A percentile compares a stretch with the other conserved stretches of the same genome.
phyloP scores from a whole-genome alignment of 768 basidiomycete genomes.

The Holtermanniella nyarrowii region DNA sequence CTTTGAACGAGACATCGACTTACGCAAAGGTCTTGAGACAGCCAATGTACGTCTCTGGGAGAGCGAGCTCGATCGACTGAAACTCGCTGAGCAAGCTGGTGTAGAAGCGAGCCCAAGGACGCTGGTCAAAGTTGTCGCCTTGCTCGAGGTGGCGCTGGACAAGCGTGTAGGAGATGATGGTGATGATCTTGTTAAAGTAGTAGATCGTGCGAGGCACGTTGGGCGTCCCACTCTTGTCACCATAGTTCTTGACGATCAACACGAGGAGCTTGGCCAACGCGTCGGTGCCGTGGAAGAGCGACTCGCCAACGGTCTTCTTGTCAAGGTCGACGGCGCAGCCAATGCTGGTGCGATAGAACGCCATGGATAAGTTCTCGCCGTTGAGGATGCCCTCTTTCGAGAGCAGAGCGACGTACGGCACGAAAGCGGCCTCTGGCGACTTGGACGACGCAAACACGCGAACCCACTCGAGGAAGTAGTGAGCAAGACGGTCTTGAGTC shows the following conservation, averaged over 20 bases:
- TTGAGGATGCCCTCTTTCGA: conserved; percentile 95
- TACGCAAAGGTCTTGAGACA: conserved; percentile 74
- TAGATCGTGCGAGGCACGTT: conserved; percentile 92
- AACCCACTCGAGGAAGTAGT: conserved; percentile 63
- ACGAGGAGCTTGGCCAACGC: conserved; percentile 90
- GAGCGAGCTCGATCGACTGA: conserved; percentile 68
- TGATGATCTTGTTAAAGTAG: conserved; percentile 91
- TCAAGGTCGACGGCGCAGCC: conserved; percentile 88
- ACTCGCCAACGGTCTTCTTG: conserved; percentile 41
- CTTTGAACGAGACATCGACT: conserved; percentile 11
- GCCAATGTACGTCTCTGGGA: conserved; percentile 75
- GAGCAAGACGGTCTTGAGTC: conserved; percentile 40
- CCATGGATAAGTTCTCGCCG: conserved; percentile 87
- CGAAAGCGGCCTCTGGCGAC: conserved; percentile 80
- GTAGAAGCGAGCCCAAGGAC: conserved; percentile 98
- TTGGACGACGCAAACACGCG: conserved; percentile 81
- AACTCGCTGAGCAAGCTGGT: conserved; percentile 90
- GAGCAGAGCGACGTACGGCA: conserved; percentile 91
- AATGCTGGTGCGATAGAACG: conserved; percentile 96
- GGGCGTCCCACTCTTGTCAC: conserved; percentile 77
- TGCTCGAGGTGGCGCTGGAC: conserved; percentile 93
- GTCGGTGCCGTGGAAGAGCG: conserved; percentile 75
- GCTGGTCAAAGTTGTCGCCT: conserved; percentile 81
- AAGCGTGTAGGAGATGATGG: conserved; percentile 90
- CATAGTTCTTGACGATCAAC: conserved; percentile 98